A percentile compares a stretch with the other conserved stretches of the same genome.
Conservation (phyloP, 352 stramenopile species). For the Aphanomyces stellatus region DNA sequence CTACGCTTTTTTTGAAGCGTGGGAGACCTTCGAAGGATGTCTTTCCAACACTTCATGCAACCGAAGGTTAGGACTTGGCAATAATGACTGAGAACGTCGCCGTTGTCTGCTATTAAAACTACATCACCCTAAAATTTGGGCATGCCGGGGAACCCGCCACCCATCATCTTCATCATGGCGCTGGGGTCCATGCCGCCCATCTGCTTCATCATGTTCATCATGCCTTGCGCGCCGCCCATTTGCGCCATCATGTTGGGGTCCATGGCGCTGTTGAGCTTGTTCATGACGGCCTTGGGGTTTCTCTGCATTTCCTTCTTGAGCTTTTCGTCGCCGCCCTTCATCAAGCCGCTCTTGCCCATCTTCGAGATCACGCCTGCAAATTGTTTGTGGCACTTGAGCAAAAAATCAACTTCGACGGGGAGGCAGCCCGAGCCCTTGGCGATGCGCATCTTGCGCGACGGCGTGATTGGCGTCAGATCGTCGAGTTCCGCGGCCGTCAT, state of each 20-base stretch:
- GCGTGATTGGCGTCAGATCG: conserved; percentile 60
- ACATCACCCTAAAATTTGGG: not conserved
- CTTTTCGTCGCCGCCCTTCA: conserved; percentile 81
- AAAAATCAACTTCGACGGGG: conserved; percentile 83
- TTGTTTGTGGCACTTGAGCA: conserved; percentile 95
- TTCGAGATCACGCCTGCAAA: conserved; percentile 92
- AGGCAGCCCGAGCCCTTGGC: conserved; percentile 87
- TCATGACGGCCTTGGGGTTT: conserved; percentile 95
- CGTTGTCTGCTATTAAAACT: too few species aligned
- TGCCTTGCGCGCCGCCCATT: conserved; percentile 71
- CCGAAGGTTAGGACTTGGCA: too few species aligned
- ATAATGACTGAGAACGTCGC: too few species aligned
- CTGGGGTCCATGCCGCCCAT: conserved; percentile 84
- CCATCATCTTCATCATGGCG: conserved; percentile 67
- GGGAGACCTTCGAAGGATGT: too few species aligned
- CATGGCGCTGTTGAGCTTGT: conserved; percentile 93
- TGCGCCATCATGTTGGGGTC: conserved; percentile 89
- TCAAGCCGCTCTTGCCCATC: conserved; percentile 95
- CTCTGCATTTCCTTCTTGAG: conserved; percentile 92
- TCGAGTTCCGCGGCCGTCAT: conserved; percentile 98
- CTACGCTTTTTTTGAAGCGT: too few species aligned
- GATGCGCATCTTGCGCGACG: conserved; percentile 77
- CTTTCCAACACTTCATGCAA: too few species aligned
- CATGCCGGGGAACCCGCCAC: conserved; percentile 33
- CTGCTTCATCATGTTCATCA: conserved; percentile 93